These are phyloP conservation scores for Cercospora sp. DNA, from an alignment of 2,329 filamentous ascomycete genomes.

Conservation along the genomic window DNA sequence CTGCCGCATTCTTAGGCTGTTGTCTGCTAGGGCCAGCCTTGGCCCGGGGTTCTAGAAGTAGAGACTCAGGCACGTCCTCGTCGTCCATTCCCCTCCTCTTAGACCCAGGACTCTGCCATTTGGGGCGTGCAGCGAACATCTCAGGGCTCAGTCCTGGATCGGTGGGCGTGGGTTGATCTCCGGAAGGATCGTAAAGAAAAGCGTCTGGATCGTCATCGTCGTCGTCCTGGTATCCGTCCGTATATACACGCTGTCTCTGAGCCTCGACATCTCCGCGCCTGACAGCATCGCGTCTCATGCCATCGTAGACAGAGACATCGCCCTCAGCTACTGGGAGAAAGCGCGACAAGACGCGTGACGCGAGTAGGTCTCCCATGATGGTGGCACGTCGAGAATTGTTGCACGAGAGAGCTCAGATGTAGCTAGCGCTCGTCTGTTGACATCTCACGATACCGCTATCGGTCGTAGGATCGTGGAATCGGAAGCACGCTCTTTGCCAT, in stretches of 20 bases:
- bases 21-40: constrained; percentile 20
- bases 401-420: not conserved
- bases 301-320: constrained; percentile 43
- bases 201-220: constrained; percentile 57
- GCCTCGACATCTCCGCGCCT: constrained; percentile 42
- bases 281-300: constrained; percentile 48
- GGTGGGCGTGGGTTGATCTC: constrained; percentile 22
- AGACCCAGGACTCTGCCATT: constrained; percentile 41
- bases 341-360: constrained; percentile 56
- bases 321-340: constrained; percentile 47
- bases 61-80: constrained; percentile 64
- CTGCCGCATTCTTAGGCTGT: constrained; percentile 12
- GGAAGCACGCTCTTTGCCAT: not conserved
- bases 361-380: constrained; percentile 46
- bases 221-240: constrained; percentile 55
- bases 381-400: not conserved
- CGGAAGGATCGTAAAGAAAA: constrained; percentile 53
- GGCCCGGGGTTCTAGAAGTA: constrained; percentile 58
- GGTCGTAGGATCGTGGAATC: not conserved
- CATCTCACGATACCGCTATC: constrained; percentile 4
- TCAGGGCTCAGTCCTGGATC: constrained; percentile 51
- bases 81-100: constrained; percentile 51
- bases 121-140: constrained; percentile 37
- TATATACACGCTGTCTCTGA: constrained; percentile 46
- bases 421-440: constrained; percentile 8